A percentile compares a stretch with the other conserved stretches of the same genome.
Evolutionary conservation across 441 rosid species (phyloP).

Genomic region (Erodium chrysanthum): DNA sequence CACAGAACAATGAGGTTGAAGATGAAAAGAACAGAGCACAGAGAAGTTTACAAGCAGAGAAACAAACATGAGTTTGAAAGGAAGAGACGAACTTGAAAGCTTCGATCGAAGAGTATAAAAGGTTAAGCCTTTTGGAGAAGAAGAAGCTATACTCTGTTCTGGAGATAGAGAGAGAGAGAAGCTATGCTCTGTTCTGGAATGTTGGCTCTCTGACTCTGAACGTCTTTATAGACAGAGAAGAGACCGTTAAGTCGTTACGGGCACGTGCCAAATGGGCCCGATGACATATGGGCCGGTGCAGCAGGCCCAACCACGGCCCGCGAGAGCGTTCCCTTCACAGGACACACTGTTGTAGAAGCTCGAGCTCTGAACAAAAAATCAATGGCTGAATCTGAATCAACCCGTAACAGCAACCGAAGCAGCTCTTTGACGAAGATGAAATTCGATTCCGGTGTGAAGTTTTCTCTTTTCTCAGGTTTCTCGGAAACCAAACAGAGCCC

Average conservation of each 20-base stretch:
- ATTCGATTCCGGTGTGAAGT: background rate
- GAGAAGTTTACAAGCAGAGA: slow-evolving; percentile 1
- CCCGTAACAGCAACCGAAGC: background rate
- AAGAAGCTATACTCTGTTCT: slow-evolving; percentile 5
- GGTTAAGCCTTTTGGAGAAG: background rate
- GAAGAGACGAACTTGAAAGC: background rate
- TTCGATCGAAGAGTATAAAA: background rate
- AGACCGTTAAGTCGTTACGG: slow-evolving; percentile 7
- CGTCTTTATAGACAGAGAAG: slow-evolving; percentile 3
- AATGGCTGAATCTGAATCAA: slow-evolving; percentile 5
- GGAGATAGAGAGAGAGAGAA: background rate
- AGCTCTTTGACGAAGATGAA: background rate
- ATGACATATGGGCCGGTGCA: background rate
- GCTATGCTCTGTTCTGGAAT: slow-evolving; percentile 12
- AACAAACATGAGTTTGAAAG: background rate
- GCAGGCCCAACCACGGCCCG: background rate
- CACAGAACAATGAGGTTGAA: background rate
- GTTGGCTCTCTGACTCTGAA: slow-evolving; percentile 2
- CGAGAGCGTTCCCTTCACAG: slow-evolving; percentile 5
- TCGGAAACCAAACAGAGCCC: background rate
- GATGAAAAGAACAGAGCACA: background rate
- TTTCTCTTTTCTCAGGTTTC: slow-evolving; percentile 1
- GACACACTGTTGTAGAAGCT: background rate
- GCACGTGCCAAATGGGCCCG: background rate
- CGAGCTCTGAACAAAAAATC: slow-evolving; percentile 2